These are phyloP conservation scores for Ceratocystiopsis brevicomis DNA, from an alignment of 2,329 filamentous ascomycete genomes.

Conservation along the genomic window DNA sequence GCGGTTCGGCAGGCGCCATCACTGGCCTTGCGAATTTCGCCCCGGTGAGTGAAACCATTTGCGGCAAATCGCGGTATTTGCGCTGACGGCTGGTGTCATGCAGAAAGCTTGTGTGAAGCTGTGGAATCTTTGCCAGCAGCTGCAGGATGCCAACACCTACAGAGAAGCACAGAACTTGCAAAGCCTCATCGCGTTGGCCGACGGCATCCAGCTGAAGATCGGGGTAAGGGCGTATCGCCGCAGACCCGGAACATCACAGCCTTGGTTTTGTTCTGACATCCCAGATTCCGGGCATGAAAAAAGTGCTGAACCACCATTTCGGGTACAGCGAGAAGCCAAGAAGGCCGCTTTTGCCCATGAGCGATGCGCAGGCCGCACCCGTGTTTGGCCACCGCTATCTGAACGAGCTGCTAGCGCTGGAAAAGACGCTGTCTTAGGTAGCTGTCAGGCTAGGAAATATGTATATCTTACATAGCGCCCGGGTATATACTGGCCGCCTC, in stretches of 20 bases:
- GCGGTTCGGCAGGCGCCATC: slow-evolving; percentile 8
- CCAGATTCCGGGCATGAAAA: slow-evolving; percentile 12
- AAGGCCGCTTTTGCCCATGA: slow-evolving; percentile 10
- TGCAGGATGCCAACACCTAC: slow-evolving; percentile 1
- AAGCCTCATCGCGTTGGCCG: slow-evolving; percentile 9
- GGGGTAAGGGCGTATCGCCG: slow-evolving; percentile 3
- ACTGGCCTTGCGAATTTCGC: slow-evolving; percentile 6
- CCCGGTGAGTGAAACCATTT: neutral
- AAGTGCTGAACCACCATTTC: slow-evolving; percentile 8
- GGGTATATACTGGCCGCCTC: too few relatives aligned
- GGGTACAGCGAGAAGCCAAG: slow-evolving; percentile 9
- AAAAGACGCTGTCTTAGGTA: neutral
- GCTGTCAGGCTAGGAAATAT: too few relatives aligned
- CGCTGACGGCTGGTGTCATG: too few relatives aligned
- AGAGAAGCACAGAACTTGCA: slow-evolving; percentile 9
- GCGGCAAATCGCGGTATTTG: too few relatives aligned
- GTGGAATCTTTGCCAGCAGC: slow-evolving; percentile 5
- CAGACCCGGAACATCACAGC: neutral
- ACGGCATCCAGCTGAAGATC: slow-evolving; percentile 9
- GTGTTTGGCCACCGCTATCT: slow-evolving; percentile 5
- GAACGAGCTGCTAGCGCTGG: slow-evolving; percentile 3
- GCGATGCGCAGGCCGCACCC: slow-evolving; percentile 5
- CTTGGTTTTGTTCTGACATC: neutral
- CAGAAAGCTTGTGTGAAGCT: slow-evolving; percentile 8
- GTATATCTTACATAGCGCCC: too few relatives aligned